Evolutionary conservation across 768 basidiomycete genomes (phyloP).

Genomic region (Kwoniella bestiolae): DNA sequence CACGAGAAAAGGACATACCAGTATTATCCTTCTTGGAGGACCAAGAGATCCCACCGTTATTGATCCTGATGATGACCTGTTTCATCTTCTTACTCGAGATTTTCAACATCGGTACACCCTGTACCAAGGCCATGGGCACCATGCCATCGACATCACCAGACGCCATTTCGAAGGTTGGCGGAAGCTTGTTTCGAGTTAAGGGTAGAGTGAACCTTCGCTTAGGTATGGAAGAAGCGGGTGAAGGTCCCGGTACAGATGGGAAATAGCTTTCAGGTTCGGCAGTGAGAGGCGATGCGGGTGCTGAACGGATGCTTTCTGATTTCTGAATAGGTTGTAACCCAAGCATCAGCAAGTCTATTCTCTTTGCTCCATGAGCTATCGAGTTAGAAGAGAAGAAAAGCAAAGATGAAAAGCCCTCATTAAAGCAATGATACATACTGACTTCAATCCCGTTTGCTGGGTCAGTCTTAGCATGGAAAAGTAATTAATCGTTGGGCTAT

Average conservation of each 20-base stretch:
- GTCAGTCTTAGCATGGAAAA: slow-evolving; percentile 56
- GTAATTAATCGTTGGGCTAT: slow-evolving; percentile 49
- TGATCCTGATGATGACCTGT: slow-evolving; percentile 70
- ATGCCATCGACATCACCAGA: slow-evolving; percentile 2
- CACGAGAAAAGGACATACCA: no score
- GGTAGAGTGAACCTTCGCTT: slow-evolving; percentile 1
- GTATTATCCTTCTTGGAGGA: slow-evolving; percentile 33
- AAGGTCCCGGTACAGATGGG: slow-evolving; percentile 11
- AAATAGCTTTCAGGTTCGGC: slow-evolving; percentile 1
- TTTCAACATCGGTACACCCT: slow-evolving; percentile 70
- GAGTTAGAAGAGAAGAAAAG: background rate
- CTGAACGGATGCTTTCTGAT: background rate
- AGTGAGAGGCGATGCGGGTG: background rate
- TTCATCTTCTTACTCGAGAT: slow-evolving; percentile 79
- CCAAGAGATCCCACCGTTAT: slow-evolving; percentile 65
- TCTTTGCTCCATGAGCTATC: slow-evolving; percentile 42
- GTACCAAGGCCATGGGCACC: slow-evolving; percentile 32
- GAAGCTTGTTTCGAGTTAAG: background rate
- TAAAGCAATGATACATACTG: slow-evolving; percentile 33
- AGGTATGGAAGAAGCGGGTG: slow-evolving; percentile 5
- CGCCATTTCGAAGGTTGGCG: slow-evolving; percentile 11
- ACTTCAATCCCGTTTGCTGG: slow-evolving; percentile 48
- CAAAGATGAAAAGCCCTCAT: slow-evolving; percentile 14
- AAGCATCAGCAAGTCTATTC: background rate
- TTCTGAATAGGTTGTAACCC: slow-evolving; percentile 3